Evolutionary conservation across 371 early-diverging fungal genomes (phyloP), one percentile per base, ranked within the genome.

Genomic region (Lichtheimia hyalospora): DNA sequence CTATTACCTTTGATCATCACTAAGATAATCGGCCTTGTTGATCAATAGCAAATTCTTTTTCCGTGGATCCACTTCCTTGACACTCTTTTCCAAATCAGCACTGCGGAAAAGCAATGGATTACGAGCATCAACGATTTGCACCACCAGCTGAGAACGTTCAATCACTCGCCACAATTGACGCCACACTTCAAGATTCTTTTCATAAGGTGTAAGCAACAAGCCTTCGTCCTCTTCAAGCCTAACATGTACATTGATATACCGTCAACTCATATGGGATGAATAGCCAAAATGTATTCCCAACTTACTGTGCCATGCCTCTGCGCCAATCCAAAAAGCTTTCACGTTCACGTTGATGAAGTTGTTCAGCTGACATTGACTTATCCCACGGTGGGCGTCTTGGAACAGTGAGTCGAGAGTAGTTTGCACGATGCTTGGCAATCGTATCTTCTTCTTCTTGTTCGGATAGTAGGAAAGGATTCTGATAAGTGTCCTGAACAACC

Each of bases 91-190:
- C 57, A 99, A 74, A 81, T 99, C 99, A 4, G 85, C 84, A 53
- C 90, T 92, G 49, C 97, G 84, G 81, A 98, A 99, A 57, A 99
- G 80, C 54, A 96, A 66, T 1, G 99, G 99, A 79, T 99, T 96
- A 60, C 99, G 87, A 16, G 96, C 96, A 84, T 99, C 99, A n/a
- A 99, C 97, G 62, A 99, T 99, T 78, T 99, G 99, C 20, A 98
- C 96, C 27, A 99, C 86, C 62, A 97, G 61, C 61, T 99, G 95
- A 34, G 96, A 94, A 56, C 96, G 84, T 75, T 99, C 99, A 71
- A 99, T 92, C 43, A 99, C 99, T 27, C 99, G 87, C 99, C 99
- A 99, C 54, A 99, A 84, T 76, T 99, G 99, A 52, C 99, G 87
- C 99, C 99, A 99, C 28, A 99, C 96, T 82, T 99, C 99, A 23